phyloP scores from a whole-genome alignment of 768 basidiomycete species.

The Lentinula sp. region DNA sequence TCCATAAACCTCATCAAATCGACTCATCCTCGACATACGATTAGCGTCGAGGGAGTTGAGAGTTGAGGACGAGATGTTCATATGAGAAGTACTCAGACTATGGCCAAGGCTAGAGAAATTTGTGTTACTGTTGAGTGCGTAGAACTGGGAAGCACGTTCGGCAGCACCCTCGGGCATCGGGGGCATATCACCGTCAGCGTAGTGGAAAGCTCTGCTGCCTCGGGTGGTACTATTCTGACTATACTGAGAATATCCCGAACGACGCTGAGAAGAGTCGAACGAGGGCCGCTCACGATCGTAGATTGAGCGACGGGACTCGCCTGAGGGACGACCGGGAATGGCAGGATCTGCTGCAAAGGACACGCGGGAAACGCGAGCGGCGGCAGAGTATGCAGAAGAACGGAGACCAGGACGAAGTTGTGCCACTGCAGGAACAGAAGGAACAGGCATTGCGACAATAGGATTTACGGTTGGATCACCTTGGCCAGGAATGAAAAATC shows the following conservation, averaged over 20 bases:
- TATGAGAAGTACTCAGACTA: background rate
- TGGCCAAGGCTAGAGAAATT: background rate
- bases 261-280: background rate
- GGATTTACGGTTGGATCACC: background rate
- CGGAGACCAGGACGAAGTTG: constrained; percentile 7
- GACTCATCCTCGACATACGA: background rate
- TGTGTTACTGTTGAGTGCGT: background rate
- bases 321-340: constrained; percentile 31
- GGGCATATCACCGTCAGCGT: constrained; percentile 1
- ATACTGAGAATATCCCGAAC: constrained; percentile 12
- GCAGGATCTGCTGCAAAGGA: constrained; percentile 61
- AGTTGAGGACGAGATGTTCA: background rate
- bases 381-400: constrained; percentile 25
- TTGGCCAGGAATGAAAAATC: background rate
- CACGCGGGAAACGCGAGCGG: constrained; percentile 48
- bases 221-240: constrained; percentile 32
- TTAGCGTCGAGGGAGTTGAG: background rate
- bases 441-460: background rate
- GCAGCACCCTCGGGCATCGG: constrained; percentile 7
- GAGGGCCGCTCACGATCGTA: constrained; percentile 14
- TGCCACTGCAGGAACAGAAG: background rate
- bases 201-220: constrained; percentile 8
- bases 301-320: constrained; percentile 26
- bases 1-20: constrained; percentile 7
- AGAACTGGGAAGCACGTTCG: constrained; percentile 1